A percentile compares a stretch with the other conserved stretches of the same genome.
These are phyloP conservation scores for Claviceps monticola DNA, from an alignment of 2,329 filamentous ascomycete genomes.

Conservation along the genomic window DNA sequence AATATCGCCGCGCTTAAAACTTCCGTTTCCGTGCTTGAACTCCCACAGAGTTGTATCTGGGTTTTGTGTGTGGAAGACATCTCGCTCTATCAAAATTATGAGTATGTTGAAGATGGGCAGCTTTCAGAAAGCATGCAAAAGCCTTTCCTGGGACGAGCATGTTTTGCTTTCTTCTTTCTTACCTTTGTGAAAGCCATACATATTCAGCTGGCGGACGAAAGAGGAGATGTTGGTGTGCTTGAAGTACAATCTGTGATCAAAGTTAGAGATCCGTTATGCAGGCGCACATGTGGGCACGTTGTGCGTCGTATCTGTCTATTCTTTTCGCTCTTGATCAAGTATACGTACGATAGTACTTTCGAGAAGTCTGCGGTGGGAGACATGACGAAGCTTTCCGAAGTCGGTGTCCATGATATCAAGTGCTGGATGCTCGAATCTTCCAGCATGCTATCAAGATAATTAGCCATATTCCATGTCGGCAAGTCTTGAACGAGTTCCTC, in stretches of 20 bases:
- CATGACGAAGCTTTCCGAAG: constrained; percentile 97
- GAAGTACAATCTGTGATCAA: constrained; percentile 72
- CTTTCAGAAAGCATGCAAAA: background rate
- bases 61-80: constrained; percentile 91
- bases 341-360: constrained; percentile 83
- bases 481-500: no score
- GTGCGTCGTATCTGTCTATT: background rate
- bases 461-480: background rate
- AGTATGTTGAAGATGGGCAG: background rate
- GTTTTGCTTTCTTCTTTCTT: constrained; percentile 1
- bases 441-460: constrained; percentile 58
- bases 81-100: constrained; percentile 54
- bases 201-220: constrained; percentile 93
- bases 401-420: constrained; percentile 88
- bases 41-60: constrained; percentile 95
- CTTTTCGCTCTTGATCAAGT: background rate
- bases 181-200: constrained; percentile 99
- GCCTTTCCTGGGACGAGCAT: background rate
- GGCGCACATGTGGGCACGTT: background rate
- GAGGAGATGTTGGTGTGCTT: constrained; percentile 99
- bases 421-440: constrained; percentile 89
- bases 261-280: constrained; percentile 6
- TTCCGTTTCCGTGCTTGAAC: constrained; percentile 95
- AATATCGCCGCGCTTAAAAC: constrained; percentile 89
- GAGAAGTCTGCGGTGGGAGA: constrained; percentile 94